Evolutionary conservation across 129 eudicot genomes (phyloP).

Genomic region (Oenanthe sinensis): DNA sequence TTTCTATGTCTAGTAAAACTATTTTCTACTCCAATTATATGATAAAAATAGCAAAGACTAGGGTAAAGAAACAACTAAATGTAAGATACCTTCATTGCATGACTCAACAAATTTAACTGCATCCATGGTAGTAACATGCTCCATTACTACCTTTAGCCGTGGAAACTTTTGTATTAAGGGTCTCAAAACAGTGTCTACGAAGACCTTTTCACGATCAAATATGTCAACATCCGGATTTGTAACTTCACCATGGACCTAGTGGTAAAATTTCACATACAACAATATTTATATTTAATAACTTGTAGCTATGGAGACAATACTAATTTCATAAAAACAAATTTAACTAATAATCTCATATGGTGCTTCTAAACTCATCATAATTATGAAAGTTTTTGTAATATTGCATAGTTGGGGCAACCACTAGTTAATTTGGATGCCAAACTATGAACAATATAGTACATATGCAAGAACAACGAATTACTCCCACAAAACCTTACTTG

Average conservation of each 20-base stretch:
- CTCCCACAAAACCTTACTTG: neutral
- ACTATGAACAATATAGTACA: neutral
- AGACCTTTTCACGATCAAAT: constrained; percentile 95
- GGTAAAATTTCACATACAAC: neutral
- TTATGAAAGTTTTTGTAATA: neutral
- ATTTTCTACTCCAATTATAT: neutral
- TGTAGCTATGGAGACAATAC: neutral
- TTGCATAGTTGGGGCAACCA: neutral
- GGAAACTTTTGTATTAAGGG: constrained; percentile 75
- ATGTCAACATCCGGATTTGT: constrained; percentile 73
- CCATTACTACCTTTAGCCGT: constrained; percentile 84
- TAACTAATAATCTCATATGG: neutral
- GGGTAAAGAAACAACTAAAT: neutral
- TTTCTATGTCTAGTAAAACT: too few relatives aligned
- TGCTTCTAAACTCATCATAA: neutral
- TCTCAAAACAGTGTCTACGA: constrained; percentile 62
- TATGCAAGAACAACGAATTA: neutral
- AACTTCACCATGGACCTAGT: constrained; percentile 96
- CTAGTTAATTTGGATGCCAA: neutral
- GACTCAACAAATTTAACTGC: constrained; percentile 87
- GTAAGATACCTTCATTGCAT: constrained; percentile 54
- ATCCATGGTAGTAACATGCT: constrained; percentile 89
- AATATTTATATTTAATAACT: neutral
- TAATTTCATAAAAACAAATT: neutral
- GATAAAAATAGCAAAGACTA: neutral